Percentiles rank a stretch among this genome's conserved stretches.
phyloP scores from a whole-genome alignment of 371 early-diverging fungal genomes.

The Actinomucor elegans region DNA sequence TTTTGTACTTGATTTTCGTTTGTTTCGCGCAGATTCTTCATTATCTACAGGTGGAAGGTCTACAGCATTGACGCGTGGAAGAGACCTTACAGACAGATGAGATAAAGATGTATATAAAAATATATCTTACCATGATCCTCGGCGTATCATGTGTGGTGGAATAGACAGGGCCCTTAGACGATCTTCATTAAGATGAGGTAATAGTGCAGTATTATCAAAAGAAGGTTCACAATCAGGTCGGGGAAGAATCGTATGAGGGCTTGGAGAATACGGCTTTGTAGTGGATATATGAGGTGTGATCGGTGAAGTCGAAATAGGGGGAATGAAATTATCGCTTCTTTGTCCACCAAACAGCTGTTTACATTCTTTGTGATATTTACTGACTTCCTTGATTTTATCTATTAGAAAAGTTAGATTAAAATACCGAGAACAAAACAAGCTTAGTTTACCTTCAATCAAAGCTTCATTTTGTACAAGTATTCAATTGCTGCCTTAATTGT shows the following conservation, averaged over 20 bases:
- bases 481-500: conserved; percentile 7
- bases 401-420: not conserved
- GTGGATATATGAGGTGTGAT: not conserved
- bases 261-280: conserved; percentile 14
- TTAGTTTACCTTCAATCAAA: conserved; percentile 11
- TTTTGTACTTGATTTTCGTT: not conserved
- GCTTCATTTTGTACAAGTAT: conserved; percentile 10
- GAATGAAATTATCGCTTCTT: not conserved
- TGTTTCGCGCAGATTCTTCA: not conserved
- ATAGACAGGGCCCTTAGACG: conserved; percentile 5
- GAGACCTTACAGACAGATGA: conserved; percentile 3
- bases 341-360: conserved; percentile 16
- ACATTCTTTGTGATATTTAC: conserved; percentile 26
- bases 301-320: conserved; percentile 12
- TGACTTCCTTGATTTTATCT: conserved; percentile 25
- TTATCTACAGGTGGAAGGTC: conserved; percentile 4
- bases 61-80: conserved; percentile 10
- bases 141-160: not conserved
- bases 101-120: not conserved
- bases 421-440: not conserved
- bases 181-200: conserved; percentile 14
- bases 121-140: conserved; percentile 15
- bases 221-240: not conserved
- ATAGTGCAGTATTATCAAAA: not conserved
- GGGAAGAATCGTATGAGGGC: no score